Base-by-base conservation (phyloP, 1,139 yeast species). In the Pichia sorboxylosa region DNA sequence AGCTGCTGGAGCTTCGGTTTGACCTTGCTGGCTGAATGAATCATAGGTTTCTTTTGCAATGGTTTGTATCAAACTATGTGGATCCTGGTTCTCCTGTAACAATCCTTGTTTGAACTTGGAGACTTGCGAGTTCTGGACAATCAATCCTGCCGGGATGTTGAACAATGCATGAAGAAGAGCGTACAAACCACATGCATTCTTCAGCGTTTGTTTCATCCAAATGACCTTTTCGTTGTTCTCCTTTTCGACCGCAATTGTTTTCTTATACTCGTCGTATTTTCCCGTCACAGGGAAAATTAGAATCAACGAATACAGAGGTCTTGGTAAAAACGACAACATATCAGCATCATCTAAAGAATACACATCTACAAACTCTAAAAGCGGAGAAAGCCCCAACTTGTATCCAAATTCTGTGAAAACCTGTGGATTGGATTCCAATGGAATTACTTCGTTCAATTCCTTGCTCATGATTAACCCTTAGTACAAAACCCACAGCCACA, bases 111-210 rank as follows among this genome's bases (percentile, higher is more conserved):
- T 49, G 22, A 43, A 51, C n/a, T 40, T 49, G 35, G 38, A 33
- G 14, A 43, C 29, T 28, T 30, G 42, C 13, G 49, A 54, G 36
- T 55, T 63, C 27, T 49, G 49, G 37, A 53, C 67, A 40, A 54
- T 63, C 38, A 55, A 55, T 22, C 66, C 73, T 3, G 48, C 43
- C 2, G 74, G 70, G 33, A 80, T 59, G 51, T 90, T 90, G 19
- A 76, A 57, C 25, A 84, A 56, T 0, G 82, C 64, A 48, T 90
- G 97, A 20, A 90, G 58, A 30, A 90, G 57, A 0, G 94, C 98
- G 56, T 81, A 84, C 29, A 92, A 68, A 5, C 98, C 98, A 58
- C 98, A 90, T 0, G 94, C 94, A 53, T 90, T 90, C 39, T 73
- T 73, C 24, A 90, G 74, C 1, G 90, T 76, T 48, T 90, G 98